Evolutionary conservation across 1,284 basidiomycete genomes (phyloP), one percentile per base, ranked within the genome.

Genomic region (Microbotryomycetes sp.): DNA sequence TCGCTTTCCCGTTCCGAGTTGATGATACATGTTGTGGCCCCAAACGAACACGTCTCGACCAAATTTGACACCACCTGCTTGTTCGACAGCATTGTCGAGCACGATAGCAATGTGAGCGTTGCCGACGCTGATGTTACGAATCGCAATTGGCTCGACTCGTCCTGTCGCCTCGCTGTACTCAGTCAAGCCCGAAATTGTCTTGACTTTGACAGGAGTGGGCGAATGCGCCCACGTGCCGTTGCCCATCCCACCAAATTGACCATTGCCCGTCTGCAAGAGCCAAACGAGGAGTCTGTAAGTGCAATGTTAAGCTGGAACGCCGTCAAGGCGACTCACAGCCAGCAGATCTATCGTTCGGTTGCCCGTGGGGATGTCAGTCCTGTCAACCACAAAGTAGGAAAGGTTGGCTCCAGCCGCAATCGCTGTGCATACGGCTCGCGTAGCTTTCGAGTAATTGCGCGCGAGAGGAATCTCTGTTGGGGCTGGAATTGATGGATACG

Each of bases 391-490:
- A 74, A 91, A 92, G 68, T 86, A 86, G 1, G 86, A 85, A 65
- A 89, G 75, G 73, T 90, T 84, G 16, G 87, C 88, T 22, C 86
- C 86, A 16, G 88, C 86, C 31, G 80, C 77, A 50, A 93, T 77
- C 66, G 82, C 78, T 36, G 83, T 73, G 76, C 89, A 92, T 67
- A 76, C 82, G 32, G 85, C 82, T 25, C 75, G 75, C 31, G 82
- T 81, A 22, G 82, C 81, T 14, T 76, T 74, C 3, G 84, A 78
- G 61, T 83, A 81, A 3, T 54, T 79, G 47, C 81, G 80, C 76
- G 83, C 83, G 15, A 94, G 78, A 14, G 87, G 80, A 16, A 96
- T 83, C 75, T 97, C 92, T 5, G 89, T 91, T 0, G 92, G 93
- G 1, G 88, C 82, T 2, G 83, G 85, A 61, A 97, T 86, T 4